These are phyloP conservation scores for Yamadazyma nakazawae DNA, from an alignment of 805 yeast species.

Conservation along the genomic window DNA sequence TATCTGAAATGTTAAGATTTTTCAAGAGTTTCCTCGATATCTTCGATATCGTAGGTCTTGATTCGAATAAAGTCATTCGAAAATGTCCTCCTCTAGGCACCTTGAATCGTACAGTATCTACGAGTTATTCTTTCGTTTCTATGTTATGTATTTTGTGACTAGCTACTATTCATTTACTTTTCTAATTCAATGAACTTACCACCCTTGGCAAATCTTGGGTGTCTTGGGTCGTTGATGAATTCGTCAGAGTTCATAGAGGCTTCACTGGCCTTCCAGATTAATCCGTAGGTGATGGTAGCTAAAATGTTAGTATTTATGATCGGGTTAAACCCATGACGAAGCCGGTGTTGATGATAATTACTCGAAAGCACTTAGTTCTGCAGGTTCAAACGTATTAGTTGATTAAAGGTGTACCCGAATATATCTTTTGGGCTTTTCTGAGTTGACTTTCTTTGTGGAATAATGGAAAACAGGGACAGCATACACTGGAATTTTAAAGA, in stretches of 20 bases:
- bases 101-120: neutral
- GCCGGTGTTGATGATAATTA: no score
- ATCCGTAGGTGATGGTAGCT: slow-evolving; percentile 64
- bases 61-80: neutral
- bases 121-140: neutral
- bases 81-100: neutral
- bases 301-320: slow-evolving; percentile 22
- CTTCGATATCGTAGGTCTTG: no score
- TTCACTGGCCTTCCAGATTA: slow-evolving; percentile 64
- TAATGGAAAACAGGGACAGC: no score
- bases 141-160: slow-evolving; percentile 3
- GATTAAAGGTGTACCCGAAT: no score
- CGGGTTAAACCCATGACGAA: neutral
- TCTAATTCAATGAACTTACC: slow-evolving; percentile 39
- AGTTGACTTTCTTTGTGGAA: no score
- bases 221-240: slow-evolving; percentile 92
- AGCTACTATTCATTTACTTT: slow-evolving; percentile 10
- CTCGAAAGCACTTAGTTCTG: no score
- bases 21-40: no score
- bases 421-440: no score
- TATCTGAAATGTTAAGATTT: no score
- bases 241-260: slow-evolving; percentile 72
- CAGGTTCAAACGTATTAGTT: no score
- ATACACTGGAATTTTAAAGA: no score
- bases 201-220: slow-evolving; percentile 74